Percentiles rank a stretch among this genome's conserved stretches.
phyloP scores from a whole-genome alignment of 2,329 filamentous ascomycete genomes.

The Rugonectria rugulosa region DNA sequence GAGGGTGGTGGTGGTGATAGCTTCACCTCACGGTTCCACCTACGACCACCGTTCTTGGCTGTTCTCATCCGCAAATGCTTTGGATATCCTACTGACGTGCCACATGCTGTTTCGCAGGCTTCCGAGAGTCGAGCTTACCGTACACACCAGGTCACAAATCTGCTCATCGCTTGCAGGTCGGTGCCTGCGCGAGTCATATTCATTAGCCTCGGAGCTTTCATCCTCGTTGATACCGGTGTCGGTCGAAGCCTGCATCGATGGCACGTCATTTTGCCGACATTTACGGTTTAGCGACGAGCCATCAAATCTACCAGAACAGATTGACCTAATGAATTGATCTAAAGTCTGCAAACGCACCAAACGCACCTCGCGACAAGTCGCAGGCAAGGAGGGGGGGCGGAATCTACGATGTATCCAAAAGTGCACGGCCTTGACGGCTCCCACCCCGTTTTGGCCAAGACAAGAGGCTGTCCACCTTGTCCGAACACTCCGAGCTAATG shows the following conservation, averaged over 20 bases:
- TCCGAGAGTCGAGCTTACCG: slow-evolving; percentile 9
- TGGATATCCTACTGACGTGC: too few species aligned
- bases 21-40: slow-evolving; percentile 28
- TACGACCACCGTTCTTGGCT: slow-evolving; percentile 2
- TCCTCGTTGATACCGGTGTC: slow-evolving; percentile 29
- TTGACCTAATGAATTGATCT: slow-evolving; percentile 12
- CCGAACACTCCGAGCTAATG: slow-evolving; percentile 23
- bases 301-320: slow-evolving; percentile 28
- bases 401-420: slow-evolving; percentile 21
- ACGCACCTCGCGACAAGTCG: too few species aligned
- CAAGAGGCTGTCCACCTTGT: slow-evolving; percentile 27
- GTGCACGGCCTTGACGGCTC: slow-evolving; percentile 20
- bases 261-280: slow-evolving; percentile 23
- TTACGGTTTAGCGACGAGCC: slow-evolving; percentile 30
- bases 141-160: slow-evolving; percentile 18
- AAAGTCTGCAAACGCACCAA: neutral
- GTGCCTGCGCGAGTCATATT: slow-evolving; percentile 37
- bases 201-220: slow-evolving; percentile 33
- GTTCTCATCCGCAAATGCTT: neutral
- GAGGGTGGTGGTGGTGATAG: slow-evolving; percentile 17
- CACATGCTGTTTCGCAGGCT: slow-evolving; percentile 18
- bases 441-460: slow-evolving; percentile 25
- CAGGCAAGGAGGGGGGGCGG: slow-evolving; percentile 12
- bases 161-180: slow-evolving; percentile 24
- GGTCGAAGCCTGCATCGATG: slow-evolving; percentile 16